Evolutionary conservation across 2,329 filamentous ascomycete genomes (phyloP).

Genomic region (Cytospora piceicola): DNA sequence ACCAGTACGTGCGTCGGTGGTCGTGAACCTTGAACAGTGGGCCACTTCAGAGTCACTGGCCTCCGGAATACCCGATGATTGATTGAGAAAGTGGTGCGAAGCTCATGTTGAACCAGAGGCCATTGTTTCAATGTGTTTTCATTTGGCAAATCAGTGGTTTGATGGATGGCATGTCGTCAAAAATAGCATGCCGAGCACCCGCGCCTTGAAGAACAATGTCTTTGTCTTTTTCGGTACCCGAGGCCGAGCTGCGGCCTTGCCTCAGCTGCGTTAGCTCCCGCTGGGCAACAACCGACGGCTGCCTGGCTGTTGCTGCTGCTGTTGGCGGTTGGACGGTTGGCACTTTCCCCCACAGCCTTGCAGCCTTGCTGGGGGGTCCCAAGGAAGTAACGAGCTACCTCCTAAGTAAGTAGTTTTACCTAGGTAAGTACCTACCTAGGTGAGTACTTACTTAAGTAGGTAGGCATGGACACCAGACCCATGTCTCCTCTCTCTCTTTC

Average conservation of each 20-base stretch:
- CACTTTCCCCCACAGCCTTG: too few relatives aligned
- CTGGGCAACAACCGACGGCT: not conserved
- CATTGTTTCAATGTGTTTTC: slow-evolving; percentile 1
- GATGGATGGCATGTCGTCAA: slow-evolving; percentile 23
- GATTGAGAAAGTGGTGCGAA: not conserved
- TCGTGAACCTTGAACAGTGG: slow-evolving; percentile 24
- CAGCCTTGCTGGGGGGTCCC: too few relatives aligned
- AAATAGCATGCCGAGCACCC: not conserved
- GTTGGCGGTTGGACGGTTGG: too few relatives aligned
- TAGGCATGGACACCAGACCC: too few relatives aligned
- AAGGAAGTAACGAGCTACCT: too few relatives aligned
- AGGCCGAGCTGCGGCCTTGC: slow-evolving; percentile 3
- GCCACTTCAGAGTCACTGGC: not conserved
- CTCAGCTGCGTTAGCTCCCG: slow-evolving; percentile 29
- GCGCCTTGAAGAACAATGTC: slow-evolving; percentile 16
- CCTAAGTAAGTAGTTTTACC: too few relatives aligned
- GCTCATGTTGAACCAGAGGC: not conserved
- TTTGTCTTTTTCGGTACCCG: slow-evolving; percentile 9
- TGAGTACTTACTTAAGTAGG: too few relatives aligned
- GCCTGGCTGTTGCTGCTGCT: too few relatives aligned
- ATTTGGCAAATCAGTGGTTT: slow-evolving; percentile 3
- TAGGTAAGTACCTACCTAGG: too few relatives aligned
- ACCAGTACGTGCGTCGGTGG: not conserved
- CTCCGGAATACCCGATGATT: too few relatives aligned
- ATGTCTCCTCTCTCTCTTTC: too few relatives aligned